These are phyloP conservation scores for Neofusicoccum cordaticola DNA, from an alignment of 2,329 filamentous ascomycete species.

Conservation along the genomic window DNA sequence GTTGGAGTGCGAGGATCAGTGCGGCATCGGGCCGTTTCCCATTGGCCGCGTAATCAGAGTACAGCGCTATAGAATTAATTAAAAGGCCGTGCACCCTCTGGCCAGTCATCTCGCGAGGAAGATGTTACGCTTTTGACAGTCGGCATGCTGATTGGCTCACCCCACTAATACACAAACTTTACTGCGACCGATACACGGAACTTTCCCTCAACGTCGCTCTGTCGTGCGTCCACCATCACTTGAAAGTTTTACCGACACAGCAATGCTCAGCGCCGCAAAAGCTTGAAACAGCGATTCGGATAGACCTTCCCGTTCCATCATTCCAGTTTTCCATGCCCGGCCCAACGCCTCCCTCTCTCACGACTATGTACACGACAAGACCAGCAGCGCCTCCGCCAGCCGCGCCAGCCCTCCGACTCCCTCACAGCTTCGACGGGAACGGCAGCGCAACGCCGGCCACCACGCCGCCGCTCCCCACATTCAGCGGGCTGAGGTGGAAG, in stretches of 20 bases:
- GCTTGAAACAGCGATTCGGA: too few relatives aligned
- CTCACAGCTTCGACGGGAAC: background rate
- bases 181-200: background rate
- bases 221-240: background rate
- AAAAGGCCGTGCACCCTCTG: background rate
- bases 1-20: too few relatives aligned
- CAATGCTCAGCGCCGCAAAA: too few relatives aligned
- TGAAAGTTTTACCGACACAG: background rate
- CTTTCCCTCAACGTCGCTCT: background rate
- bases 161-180: background rate
- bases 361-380: too few relatives aligned
- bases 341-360: too few relatives aligned
- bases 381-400: too few relatives aligned
- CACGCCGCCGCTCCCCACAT: background rate
- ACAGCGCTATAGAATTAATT: background rate
- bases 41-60: background rate
- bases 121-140: background rate
- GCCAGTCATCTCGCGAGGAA: background rate
- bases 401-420: background rate
- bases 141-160: too few relatives aligned
- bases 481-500: slow-evolving; percentile 63
- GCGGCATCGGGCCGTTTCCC: background rate
- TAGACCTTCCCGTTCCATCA: background rate
- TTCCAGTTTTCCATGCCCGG: background rate
- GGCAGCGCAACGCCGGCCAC: background rate